Conservation (phyloP, 2,329 filamentous ascomycete species). For the Fusarium goolgardi region DNA sequence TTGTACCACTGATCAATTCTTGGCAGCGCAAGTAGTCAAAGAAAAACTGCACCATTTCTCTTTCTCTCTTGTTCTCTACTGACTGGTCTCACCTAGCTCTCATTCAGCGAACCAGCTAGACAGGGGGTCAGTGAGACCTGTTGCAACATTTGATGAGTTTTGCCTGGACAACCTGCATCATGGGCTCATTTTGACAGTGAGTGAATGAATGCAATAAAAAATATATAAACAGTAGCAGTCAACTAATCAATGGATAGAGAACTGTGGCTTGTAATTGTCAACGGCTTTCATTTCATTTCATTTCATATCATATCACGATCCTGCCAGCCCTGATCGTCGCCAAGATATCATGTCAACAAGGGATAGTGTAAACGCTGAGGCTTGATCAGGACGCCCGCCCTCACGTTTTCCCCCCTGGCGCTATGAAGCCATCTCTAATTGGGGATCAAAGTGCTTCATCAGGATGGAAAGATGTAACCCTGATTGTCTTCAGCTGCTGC, state of each 20-base stretch:
- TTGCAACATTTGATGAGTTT: slow-evolving; percentile 23
- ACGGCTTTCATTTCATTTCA: slow-evolving; percentile 19
- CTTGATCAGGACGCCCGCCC: slow-evolving; percentile 13
- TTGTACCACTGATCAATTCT: slow-evolving; percentile 20
- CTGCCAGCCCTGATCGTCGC: slow-evolving; percentile 21
- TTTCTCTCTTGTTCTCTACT: neutral
- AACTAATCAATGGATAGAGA: neutral
- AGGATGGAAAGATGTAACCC: neutral
- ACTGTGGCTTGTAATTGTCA: slow-evolving; percentile 27
- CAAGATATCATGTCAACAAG: slow-evolving; percentile 26
- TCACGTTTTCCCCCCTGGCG: slow-evolving; percentile 6
- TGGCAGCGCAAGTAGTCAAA: slow-evolving; percentile 27
- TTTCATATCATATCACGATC: neutral
- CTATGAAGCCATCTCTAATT: slow-evolving; percentile 24
- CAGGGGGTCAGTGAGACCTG: slow-evolving; percentile 32
- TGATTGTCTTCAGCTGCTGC: slow-evolving; percentile 32
- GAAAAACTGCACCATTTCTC: neutral
- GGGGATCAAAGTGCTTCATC: slow-evolving; percentile 14
- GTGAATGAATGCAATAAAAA: slow-evolving; percentile 16
- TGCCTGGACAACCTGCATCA: slow-evolving; percentile 37
- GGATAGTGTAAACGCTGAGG: slow-evolving; percentile 28
- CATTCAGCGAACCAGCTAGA: slow-evolving; percentile 24
- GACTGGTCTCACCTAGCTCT: slow-evolving; percentile 28
- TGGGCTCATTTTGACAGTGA: slow-evolving; percentile 12
- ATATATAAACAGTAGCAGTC: neutral